Conservation (phyloP, 2,329 filamentous ascomycete species). For the Nemania diffusa region DNA sequence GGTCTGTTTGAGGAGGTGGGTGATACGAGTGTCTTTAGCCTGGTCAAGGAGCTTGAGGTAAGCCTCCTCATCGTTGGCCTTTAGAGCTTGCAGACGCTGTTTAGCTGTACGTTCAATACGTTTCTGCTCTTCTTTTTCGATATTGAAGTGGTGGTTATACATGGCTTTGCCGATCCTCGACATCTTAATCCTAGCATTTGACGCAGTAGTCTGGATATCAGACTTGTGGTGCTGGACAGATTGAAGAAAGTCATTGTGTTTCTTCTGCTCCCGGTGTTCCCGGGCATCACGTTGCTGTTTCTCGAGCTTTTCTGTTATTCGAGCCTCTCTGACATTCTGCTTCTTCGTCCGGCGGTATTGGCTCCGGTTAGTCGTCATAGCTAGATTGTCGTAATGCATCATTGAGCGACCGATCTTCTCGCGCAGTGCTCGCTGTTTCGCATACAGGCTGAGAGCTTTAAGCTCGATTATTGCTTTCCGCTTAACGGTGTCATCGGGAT, state of each 20-base stretch:
- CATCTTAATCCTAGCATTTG: conserved; percentile 76
- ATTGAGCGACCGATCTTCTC: conserved; percentile 91
- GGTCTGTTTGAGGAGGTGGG: conserved; percentile 94
- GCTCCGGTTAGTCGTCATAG: conserved; percentile 94
- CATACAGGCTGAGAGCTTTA: conserved; percentile 87
- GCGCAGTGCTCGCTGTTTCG: conserved; percentile 86
- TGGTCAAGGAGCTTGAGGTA: conserved; percentile 98
- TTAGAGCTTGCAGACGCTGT: conserved; percentile 98
- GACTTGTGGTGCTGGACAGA: conserved; percentile 84
- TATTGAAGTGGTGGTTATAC: conserved; percentile 89
- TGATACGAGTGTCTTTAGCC: conserved; percentile 99
- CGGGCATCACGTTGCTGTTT: conserved; percentile 98
- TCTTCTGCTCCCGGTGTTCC: conserved; percentile 97
- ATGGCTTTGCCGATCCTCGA: conserved; percentile 91
- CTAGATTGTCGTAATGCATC: conserved; percentile 94
- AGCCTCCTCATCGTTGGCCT: conserved; percentile 98
- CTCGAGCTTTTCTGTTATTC: conserved; percentile 98
- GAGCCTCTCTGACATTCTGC: conserved; percentile 91
- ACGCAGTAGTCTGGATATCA: conserved; percentile 77
- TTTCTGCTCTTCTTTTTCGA: conserved; percentile 99
- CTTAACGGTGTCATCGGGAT: conserved; percentile 84
- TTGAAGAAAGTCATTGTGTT: conserved; percentile 90
- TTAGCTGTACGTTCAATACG: conserved; percentile 97
- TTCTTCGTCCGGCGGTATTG: conserved; percentile 96
- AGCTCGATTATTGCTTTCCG: conserved; percentile 93